Evolutionary conservation across 768 basidiomycete species (phyloP).

Genomic region (Pisolithus marmoratus): DNA sequence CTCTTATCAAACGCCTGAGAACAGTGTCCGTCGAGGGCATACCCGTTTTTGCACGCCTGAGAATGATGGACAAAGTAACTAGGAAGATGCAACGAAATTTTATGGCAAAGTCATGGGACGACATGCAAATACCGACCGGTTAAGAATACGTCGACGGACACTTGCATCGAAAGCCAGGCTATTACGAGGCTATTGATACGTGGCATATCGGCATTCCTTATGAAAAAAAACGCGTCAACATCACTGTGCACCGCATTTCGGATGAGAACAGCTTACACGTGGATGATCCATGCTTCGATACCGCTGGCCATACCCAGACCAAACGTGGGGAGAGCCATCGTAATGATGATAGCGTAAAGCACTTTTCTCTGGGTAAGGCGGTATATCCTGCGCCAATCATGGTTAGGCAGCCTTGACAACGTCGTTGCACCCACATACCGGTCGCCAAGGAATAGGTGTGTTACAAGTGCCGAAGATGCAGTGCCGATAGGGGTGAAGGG

Average conservation of each 20-base stretch:
- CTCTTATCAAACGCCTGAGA: conserved; percentile 47
- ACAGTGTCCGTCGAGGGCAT: conserved; percentile 45
- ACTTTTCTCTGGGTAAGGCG: background rate
- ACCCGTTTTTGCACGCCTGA: conserved; percentile 40
- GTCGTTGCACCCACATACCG: conserved; percentile 27
- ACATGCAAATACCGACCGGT: conserved; percentile 27
- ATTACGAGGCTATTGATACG: conserved; percentile 35
- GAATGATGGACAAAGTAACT: conserved; percentile 23
- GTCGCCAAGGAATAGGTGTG: conserved; percentile 41
- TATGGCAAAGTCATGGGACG: background rate
- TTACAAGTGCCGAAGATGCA: conserved; percentile 38
- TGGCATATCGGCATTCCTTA: conserved; percentile 38
- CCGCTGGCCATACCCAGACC: conserved; percentile 41
- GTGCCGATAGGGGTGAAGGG: conserved; percentile 45
- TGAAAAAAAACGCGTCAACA: background rate
- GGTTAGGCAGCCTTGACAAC: background rate
- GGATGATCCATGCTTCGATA: conserved; percentile 37
- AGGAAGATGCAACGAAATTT: background rate
- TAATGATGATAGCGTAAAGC: conserved; percentile 29
- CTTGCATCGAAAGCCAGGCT: conserved; percentile 42
- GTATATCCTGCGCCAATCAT: background rate
- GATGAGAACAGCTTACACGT: conserved; percentile 23
- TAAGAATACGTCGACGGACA: conserved; percentile 35
- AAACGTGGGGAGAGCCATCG: conserved; percentile 32
- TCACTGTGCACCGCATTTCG: background rate